Evolutionary conservation across 495 filamentous ascomycete species (phyloP).

Genomic region (Xylaria curta): DNA sequence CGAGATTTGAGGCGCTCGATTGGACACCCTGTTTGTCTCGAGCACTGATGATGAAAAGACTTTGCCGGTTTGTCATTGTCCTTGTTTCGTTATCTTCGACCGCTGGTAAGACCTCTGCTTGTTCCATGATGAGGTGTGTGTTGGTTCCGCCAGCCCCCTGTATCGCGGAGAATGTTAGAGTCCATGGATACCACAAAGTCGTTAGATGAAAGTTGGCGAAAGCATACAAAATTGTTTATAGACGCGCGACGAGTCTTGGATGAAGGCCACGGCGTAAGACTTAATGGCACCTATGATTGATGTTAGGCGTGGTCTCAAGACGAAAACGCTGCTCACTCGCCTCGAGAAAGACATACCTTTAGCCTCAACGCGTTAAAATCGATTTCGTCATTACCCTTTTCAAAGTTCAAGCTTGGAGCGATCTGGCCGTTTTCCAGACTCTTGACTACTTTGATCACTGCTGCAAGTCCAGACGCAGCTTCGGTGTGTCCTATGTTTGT

Average conservation of each 20-base stretch:
- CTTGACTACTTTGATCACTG: constrained; percentile 62
- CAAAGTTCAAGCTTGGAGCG: constrained; percentile 57
- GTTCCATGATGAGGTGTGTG: constrained; percentile 61
- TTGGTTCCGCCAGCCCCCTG: constrained; percentile 57
- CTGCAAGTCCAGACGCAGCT: constrained; percentile 60
- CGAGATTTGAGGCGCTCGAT: too few species aligned
- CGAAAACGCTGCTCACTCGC: too few species aligned
- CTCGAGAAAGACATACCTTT: constrained; percentile 30
- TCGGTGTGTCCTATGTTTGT: constrained; percentile 66
- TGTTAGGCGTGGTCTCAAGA: too few species aligned
- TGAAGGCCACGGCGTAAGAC: constrained; percentile 30
- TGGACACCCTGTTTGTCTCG: too few species aligned
- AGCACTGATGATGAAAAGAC: too few species aligned
- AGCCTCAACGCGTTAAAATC: constrained; percentile 52
- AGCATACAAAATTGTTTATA: constrained; percentile 63
- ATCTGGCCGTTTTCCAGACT: constrained; percentile 64
- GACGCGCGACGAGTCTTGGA: constrained; percentile 47
- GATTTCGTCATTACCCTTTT: constrained; percentile 49
- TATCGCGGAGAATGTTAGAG: too few species aligned
- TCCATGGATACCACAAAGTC: too few species aligned
- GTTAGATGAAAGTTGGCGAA: too few species aligned
- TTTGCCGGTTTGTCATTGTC: too few species aligned
- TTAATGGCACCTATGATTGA: background rate
- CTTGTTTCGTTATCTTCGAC: too few species aligned
- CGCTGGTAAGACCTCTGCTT: constrained; percentile 26